A percentile compares a stretch with the other conserved stretches of the same genome.
Evolutionary conservation across 805 yeast species (phyloP).

Genomic region (Yarrowia phangngaensis): DNA sequence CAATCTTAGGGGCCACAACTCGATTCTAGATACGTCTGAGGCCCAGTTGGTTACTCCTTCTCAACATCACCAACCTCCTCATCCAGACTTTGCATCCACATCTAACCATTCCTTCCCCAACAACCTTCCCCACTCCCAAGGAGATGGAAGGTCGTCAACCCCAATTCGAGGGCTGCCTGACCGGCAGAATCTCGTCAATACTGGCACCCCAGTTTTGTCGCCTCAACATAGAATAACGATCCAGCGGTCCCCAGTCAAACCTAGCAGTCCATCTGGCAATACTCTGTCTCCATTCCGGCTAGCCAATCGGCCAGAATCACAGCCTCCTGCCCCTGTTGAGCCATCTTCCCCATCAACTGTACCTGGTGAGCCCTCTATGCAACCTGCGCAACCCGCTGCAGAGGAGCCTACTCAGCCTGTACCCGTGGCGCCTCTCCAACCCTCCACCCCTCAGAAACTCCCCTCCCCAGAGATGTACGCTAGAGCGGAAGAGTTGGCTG

Average conservation of each 20-base stretch:
- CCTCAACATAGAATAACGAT: conserved; percentile 4
- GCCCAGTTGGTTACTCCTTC: conserved; percentile 2
- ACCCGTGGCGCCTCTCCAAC: no score
- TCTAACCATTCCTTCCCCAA: not conserved
- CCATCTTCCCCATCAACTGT: no score
- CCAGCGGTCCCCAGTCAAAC: conserved; percentile 4
- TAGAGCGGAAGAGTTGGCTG: no score
- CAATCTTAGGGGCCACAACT: conserved; percentile 2
- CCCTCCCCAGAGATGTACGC: no score
- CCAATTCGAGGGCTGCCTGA: not conserved
- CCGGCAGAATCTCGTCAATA: conserved; percentile 3
- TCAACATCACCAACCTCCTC: no score
- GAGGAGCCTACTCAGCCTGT: no score
- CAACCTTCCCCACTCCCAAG: not conserved
- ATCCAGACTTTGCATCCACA: conserved; percentile 4
- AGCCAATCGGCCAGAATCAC: no score
- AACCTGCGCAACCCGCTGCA: no score
- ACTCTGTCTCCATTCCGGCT: no score
- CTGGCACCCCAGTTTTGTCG: conserved; percentile 4
- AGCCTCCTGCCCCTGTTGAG: no score
- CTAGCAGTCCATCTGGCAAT: conserved; percentile 3
- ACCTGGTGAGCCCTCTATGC: no score
- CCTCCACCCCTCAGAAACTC: no score
- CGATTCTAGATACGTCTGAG: conserved; percentile 8
- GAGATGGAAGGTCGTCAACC: not conserved